phyloP scores from a whole-genome alignment of 2,329 filamentous ascomycete genomes.

The Cryphonectria naterciae region DNA sequence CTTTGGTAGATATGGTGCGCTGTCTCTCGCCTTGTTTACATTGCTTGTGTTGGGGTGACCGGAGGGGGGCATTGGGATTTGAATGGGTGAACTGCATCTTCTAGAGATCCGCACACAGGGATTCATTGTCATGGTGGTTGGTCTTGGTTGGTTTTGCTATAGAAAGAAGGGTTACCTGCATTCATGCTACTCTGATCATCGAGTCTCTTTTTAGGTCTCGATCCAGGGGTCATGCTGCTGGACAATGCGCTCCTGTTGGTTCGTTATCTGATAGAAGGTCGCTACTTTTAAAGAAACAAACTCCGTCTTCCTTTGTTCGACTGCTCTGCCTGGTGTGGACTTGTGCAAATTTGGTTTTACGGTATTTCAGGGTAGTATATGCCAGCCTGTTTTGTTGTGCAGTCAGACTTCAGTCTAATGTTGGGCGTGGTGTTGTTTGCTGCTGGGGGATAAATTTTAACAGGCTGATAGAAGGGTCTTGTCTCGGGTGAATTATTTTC shows the following conservation, averaged over 20 bases:
- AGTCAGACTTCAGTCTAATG: not conserved
- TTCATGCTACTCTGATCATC: conserved; percentile 15
- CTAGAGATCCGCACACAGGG: conserved; percentile 12
- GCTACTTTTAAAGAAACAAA: not conserved
- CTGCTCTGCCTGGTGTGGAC: not conserved
- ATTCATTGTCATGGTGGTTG: not conserved
- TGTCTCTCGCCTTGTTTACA: not conserved
- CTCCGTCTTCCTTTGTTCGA: not conserved
- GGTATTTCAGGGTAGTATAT: too few species aligned
- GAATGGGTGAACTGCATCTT: conserved; percentile 13
- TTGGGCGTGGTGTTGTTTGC: not conserved
- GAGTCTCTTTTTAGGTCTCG: not conserved
- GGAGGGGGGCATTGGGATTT: not conserved
- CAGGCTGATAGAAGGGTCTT: not conserved
- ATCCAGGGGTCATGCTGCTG: not conserved
- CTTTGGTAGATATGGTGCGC: not conserved
- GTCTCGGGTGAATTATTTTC: not conserved
- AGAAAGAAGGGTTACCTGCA: conserved; percentile 17
- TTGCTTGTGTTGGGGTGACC: not conserved
- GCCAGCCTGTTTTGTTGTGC: not conserved
- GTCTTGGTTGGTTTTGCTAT: conserved; percentile 8
- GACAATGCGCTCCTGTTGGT: not conserved
- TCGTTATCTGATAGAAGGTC: not conserved
- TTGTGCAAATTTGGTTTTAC: not conserved
- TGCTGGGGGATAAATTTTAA: not conserved